Evolutionary conservation across 768 basidiomycete species (phyloP), one percentile per base, ranked within the genome.

Genomic region (Cantharellus cinnabarinus): DNA sequence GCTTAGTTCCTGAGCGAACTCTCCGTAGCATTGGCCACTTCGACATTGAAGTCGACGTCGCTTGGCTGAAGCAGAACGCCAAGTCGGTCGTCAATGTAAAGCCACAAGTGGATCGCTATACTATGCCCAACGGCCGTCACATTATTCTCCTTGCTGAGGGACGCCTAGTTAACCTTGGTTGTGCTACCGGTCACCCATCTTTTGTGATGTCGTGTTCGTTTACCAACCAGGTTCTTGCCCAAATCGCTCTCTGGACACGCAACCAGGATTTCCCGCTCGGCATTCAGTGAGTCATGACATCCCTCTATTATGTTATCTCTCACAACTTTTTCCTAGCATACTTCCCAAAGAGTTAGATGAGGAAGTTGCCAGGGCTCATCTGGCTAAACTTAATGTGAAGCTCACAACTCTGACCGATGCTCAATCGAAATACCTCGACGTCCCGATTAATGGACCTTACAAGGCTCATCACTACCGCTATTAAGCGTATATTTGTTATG

Each of bases 141-240:
- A 74, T 99, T 74, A 85, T 99, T 72, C 83, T 99, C 57, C 87
- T 99, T 62, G 95, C 95, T 42, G 91, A 98, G 69, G 95, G 95
- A 61, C 94, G 95, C 75, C 87, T 99, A 63, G 94, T 99, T 68
- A 99, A 99, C 80, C 77, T 99, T 69, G 94, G 94, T 58, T 98
- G 94, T 72, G 94, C 90, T 44, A 98, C 94, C 65, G 94, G 94
- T 60, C 94, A 99, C 73, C 94, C 95, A 41, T 98, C 94, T 50
- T 97, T 93, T 73, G 95, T 99, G 74, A 99, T 99, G 95, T 98
- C 94, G 15, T 98, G 93, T 78, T 99, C 95, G 50, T 99, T 99
- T 77, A 74, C 89, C 69, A 99, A 99, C 79, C 95, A 99, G 73
- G 88, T 91, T 63, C 78, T 99, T 66, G 94, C 94, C 39, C 93